Evolutionary conservation across 495 filamentous ascomycete genomes (phyloP).

Genomic region (Penicillium manginii): DNA sequence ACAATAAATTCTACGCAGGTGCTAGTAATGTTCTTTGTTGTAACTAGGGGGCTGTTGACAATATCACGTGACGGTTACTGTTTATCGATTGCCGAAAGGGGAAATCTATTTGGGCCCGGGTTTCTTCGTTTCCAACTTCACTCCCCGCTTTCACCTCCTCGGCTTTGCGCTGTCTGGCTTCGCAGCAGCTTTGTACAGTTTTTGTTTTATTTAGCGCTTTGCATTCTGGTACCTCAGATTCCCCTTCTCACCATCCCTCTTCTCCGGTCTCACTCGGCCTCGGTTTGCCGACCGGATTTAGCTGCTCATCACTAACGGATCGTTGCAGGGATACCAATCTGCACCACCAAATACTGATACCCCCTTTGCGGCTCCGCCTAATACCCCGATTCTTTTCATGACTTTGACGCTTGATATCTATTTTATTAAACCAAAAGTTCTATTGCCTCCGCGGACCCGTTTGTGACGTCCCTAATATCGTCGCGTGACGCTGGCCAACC

Average conservation of each 20-base stretch:
- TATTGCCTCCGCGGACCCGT: slow-evolving; percentile 11
- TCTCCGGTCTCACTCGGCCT: slow-evolving; percentile 15
- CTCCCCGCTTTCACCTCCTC: slow-evolving; percentile 17
- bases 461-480: slow-evolving; percentile 24
- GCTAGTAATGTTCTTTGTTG: too few species aligned
- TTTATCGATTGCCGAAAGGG: slow-evolving; percentile 50
- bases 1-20: too few species aligned
- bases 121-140: slow-evolving; percentile 28
- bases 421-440: slow-evolving; percentile 14
- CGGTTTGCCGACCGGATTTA: slow-evolving; percentile 25
- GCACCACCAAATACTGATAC: slow-evolving; percentile 35
- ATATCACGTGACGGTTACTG: slow-evolving; percentile 38
- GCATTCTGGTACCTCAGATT: slow-evolving; percentile 26
- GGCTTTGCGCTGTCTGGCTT: slow-evolving; percentile 18
- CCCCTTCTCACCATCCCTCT: slow-evolving; percentile 1
- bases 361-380: slow-evolving; percentile 17
- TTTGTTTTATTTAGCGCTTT: slow-evolving; percentile 35
- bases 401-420: slow-evolving; percentile 24
- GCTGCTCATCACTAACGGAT: slow-evolving; percentile 23
- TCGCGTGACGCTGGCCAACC: slow-evolving; percentile 9
- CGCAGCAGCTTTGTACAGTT: slow-evolving; percentile 31
- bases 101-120: slow-evolving; percentile 41
- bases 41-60: too few species aligned
- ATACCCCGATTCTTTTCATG: slow-evolving; percentile 24
- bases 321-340: slow-evolving; percentile 38